Conservation (phyloP, 176 grass and related monocot genomes). For the Elymus sibiricus region DNA sequence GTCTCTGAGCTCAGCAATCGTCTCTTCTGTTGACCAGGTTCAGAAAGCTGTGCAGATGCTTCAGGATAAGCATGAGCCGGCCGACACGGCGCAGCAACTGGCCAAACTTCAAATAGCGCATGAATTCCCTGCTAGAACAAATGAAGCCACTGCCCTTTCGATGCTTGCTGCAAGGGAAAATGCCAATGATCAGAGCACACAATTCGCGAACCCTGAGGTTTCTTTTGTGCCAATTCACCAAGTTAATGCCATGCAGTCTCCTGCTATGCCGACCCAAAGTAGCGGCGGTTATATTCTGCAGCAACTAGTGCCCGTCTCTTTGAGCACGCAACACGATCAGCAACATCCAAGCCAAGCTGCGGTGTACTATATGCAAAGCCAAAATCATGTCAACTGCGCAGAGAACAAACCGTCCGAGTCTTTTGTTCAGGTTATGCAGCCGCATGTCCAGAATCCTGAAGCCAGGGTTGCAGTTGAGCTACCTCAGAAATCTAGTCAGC, state of each 20-base stretch:
- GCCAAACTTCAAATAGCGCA: conserved; percentile 66
- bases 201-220: conserved; percentile 59
- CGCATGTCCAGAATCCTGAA: conserved; percentile 53
- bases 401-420: conserved; percentile 29
- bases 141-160: conserved; percentile 33
- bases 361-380: conserved; percentile 51
- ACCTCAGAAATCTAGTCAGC: conserved; percentile 34
- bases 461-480: conserved; percentile 33
- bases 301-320: conserved; percentile 41
- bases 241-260: conserved; percentile 26
- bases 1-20: neutral
- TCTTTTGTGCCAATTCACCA: conserved; percentile 64
- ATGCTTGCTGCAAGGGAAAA: conserved; percentile 37
- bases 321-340: conserved; percentile 48
- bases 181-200: conserved; percentile 32
- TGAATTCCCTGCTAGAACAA: conserved; percentile 47
- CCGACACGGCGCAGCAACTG: conserved; percentile 64
- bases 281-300: conserved; percentile 48
- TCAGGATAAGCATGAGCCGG: conserved; percentile 78
- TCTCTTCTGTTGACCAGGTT: conserved; percentile 55
- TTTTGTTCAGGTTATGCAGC: conserved; percentile 53
- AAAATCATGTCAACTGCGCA: conserved; percentile 18
- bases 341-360: conserved; percentile 43
- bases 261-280: conserved; percentile 32
- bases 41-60: conserved; percentile 70